Percentiles rank a stretch among this genome's conserved stretches.
These are phyloP conservation scores for Xylaria nigripes DNA, from an alignment of 495 filamentous ascomycete species.

Conservation along the genomic window DNA sequence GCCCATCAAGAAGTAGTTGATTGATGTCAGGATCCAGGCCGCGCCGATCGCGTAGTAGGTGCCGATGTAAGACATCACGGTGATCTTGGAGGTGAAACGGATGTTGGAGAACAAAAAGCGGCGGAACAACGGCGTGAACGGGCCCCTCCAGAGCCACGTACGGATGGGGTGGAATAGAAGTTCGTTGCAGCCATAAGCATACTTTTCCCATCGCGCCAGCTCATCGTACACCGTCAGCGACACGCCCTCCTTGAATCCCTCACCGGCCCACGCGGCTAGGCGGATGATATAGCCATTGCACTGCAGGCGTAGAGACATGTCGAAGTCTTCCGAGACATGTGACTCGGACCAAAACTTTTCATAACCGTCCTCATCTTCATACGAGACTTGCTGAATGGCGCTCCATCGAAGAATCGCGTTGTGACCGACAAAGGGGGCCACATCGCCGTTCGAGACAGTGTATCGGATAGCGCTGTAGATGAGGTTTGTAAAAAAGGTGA, in stretches of 20 bases:
- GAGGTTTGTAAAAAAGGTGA: constrained; percentile 80
- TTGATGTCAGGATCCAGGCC: constrained; percentile 68
- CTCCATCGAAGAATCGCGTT: constrained; percentile 75
- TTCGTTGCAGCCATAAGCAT: constrained; percentile 82
- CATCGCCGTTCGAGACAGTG: constrained; percentile 73
- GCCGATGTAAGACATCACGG: constrained; percentile 77
- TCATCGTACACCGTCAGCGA: constrained; percentile 82
- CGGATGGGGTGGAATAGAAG: constrained; percentile 68
- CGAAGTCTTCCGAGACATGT: constrained; percentile 78
- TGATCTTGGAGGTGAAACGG: constrained; percentile 69
- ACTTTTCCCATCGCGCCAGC: constrained; percentile 76
- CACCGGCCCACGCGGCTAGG: constrained; percentile 61
- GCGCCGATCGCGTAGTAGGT: constrained; percentile 79
- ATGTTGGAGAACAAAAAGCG: constrained; percentile 64
- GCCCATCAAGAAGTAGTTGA: constrained; percentile 72
- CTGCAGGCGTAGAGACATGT: constrained; percentile 76
- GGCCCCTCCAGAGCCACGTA: constrained; percentile 54
- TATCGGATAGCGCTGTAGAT: constrained; percentile 73
- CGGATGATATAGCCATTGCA: constrained; percentile 64
- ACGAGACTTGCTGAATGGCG: constrained; percentile 68
- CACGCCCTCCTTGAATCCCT: constrained; percentile 78
- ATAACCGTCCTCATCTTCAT: constrained; percentile 57
- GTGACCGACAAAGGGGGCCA: constrained; percentile 72
- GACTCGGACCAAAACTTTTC: constrained; percentile 80
- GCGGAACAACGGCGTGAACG: constrained; percentile 69